Evolutionary conservation across 2,329 filamentous ascomycete genomes (phyloP), one percentile per base, ranked within the genome.

Genomic region (Pseudogymnoascus sp.): DNA sequence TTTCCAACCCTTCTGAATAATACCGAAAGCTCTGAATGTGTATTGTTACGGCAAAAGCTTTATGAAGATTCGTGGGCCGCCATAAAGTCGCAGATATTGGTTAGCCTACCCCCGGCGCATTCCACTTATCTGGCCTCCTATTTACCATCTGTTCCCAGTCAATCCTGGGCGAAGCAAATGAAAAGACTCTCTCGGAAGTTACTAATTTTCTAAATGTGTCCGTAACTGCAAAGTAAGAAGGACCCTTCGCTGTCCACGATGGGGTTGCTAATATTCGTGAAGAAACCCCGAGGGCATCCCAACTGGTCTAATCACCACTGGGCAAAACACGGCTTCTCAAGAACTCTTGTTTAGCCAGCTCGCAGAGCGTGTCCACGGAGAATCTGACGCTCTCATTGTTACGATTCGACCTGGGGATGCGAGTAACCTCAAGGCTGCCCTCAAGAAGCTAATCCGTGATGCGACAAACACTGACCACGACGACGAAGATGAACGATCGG

Each of bases 241-340:
- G 26, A 29, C 10, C 18, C 45, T 18, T n/a, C 16, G 10, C 12
- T 57, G n/a, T 34, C 29, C n/a, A 21, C 16, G n/a, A 57, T 57
- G 14, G 0, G 5, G 29, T 8, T 26, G 51, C 51, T 57, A 57
- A 57, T 34, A 21, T 18, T 14, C 12, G 11, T 21, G 16, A 21
- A 57, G 59, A n/a, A 23, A 39, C 26, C 7, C n/a, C 10, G 62
- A 67, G 16, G 69, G 82, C 71, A 82, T 91, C 40, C 86, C 88
- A 0, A 83, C 87, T 6, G 88, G 84, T 1, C 87, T 93, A 68
- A 85, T 93, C 68, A 83, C 91, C 64, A 89, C 89, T 7, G 91
- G 90, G 0, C 88, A 90, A 6, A 91, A 90, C 67, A 88, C 92
- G 68, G 86, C 89, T 37, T 88, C 88, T 1, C 88, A 92, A 73